These are phyloP conservation scores for Kuraishia piskuri DNA, from an alignment of 805 yeast species.

Conservation along the genomic window DNA sequence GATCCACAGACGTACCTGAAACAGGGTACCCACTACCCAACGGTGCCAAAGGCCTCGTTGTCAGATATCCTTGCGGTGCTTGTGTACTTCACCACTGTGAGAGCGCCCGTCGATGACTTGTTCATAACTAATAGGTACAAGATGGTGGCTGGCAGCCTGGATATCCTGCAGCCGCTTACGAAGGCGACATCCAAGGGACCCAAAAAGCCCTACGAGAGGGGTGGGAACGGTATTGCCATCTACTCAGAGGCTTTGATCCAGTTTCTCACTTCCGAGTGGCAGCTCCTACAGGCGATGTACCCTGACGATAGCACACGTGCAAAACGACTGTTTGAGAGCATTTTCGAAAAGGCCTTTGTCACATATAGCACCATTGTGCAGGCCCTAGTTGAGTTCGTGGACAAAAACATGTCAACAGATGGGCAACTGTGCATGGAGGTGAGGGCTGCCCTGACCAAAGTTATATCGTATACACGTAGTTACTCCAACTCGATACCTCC, in stretches of 20 bases:
- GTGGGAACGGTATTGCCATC: slow-evolving; percentile 46
- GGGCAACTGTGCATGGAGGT: slow-evolving; percentile 52
- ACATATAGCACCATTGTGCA: slow-evolving; percentile 30
- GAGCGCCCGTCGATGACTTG: slow-evolving; percentile 23
- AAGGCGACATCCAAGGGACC: slow-evolving; percentile 26
- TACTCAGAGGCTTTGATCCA: slow-evolving; percentile 46
- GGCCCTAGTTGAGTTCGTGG: slow-evolving; percentile 29
- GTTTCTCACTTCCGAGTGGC: slow-evolving; percentile 40
- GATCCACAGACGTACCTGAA: slow-evolving; percentile 34
- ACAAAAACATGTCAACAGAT: slow-evolving; percentile 33
- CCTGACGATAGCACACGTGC: slow-evolving; percentile 22
- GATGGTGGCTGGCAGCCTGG: slow-evolving; percentile 33
- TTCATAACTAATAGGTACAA: slow-evolving; percentile 33
- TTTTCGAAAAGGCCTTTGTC: slow-evolving; percentile 26
- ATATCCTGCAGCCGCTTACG: slow-evolving; percentile 36
- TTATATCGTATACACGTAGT: slow-evolving; percentile 8
- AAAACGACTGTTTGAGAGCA: slow-evolving; percentile 19
- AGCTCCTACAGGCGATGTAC: slow-evolving; percentile 34
- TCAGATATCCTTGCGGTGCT: slow-evolving; percentile 32
- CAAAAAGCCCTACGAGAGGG: slow-evolving; percentile 50
- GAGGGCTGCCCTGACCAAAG: slow-evolving; percentile 10
- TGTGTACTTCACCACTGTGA: slow-evolving; percentile 30
- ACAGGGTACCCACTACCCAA: slow-evolving; percentile 33
- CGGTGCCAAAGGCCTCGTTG: slow-evolving; percentile 24
- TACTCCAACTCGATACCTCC: neutral